Conservation (phyloP, 192 early-diverging fungal genomes). For the Coemansia pectinata region DNA sequence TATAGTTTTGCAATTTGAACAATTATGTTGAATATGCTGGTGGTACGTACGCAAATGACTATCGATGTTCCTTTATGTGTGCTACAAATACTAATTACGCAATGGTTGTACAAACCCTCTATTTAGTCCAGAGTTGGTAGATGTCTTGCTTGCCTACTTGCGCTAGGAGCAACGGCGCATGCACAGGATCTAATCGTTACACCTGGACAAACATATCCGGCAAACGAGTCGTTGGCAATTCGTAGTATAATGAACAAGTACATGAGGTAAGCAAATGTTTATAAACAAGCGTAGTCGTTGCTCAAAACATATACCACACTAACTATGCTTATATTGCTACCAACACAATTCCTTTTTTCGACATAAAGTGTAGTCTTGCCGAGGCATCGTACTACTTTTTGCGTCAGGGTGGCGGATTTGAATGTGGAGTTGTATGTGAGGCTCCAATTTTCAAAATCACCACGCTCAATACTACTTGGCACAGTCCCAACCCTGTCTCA, state of each 20-base stretch:
- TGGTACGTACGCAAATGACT: not conserved
- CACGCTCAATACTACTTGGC: constrained; percentile 48
- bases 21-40: not conserved
- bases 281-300: not conserved
- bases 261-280: constrained; percentile 36
- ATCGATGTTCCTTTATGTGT: not conserved
- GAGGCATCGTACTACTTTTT: constrained; percentile 46
- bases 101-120: not conserved
- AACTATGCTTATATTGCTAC: not conserved
- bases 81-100: not conserved
- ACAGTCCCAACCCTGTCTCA: constrained; percentile 43
- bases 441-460: constrained; percentile 15
- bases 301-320: not conserved
- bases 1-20: not conserved
- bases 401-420: constrained; percentile 39
- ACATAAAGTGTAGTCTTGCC: constrained; percentile 29
- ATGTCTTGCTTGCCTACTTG: not conserved
- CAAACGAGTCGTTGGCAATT: constrained; percentile 34
- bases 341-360: not conserved
- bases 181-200: constrained; percentile 42
- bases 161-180: not conserved
- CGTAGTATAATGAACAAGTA: constrained; percentile 44
- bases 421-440: constrained; percentile 32
- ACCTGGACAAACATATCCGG: constrained; percentile 45
- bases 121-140: not conserved